These are phyloP conservation scores for Botrytis hyacinthi DNA, from an alignment of 2,329 filamentous ascomycete genomes.

Conservation along the genomic window DNA sequence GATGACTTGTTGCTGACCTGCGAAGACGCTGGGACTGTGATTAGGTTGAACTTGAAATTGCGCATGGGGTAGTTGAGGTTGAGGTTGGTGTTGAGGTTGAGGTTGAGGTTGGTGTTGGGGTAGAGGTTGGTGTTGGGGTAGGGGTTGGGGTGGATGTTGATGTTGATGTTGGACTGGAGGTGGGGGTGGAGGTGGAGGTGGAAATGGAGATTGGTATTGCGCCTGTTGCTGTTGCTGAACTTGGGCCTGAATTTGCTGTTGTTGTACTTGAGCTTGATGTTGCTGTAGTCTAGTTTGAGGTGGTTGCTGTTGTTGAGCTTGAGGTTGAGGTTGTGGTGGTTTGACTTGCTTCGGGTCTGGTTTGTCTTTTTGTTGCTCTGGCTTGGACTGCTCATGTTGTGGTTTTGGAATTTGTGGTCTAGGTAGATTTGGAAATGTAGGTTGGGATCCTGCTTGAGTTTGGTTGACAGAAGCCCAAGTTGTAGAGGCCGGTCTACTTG, in stretches of 20 bases:
- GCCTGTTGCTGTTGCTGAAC: neutral
- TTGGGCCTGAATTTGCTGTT: neutral
- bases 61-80: constrained; percentile 5
- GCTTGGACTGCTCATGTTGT: constrained; percentile 12
- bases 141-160: neutral
- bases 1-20: constrained; percentile 13
- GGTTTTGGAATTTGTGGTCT: constrained; percentile 14
- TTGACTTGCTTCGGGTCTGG: neutral
- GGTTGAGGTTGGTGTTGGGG: neutral
- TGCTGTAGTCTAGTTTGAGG: neutral
- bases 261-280: neutral
- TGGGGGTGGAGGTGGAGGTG: neutral
- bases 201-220: neutral
- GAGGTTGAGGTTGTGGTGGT: neutral
- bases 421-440: constrained; percentile 4
- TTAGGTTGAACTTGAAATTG: constrained; percentile 10
- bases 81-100: neutral
- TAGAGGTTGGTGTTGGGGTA: neutral
- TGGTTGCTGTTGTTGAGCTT: neutral
- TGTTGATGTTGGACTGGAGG: neutral
- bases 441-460: constrained; percentile 15
- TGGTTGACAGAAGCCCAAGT: constrained; percentile 24
- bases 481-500: constrained; percentile 9
- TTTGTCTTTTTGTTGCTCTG: neutral
- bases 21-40: neutral